These are phyloP conservation scores for Saturnispora besseyi DNA, from an alignment of 805 yeast species.

Conservation along the genomic window DNA sequence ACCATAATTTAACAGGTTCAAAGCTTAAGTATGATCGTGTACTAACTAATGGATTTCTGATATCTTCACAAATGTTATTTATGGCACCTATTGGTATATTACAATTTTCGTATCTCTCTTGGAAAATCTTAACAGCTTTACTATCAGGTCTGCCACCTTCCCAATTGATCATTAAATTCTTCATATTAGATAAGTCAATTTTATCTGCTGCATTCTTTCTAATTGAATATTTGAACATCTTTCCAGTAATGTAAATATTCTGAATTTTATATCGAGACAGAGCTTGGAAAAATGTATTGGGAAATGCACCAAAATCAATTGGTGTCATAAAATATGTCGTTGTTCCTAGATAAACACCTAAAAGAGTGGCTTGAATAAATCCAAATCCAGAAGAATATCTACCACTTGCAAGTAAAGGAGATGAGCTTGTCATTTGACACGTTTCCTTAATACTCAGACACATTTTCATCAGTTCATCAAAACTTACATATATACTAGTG, in stretches of 20 bases:
- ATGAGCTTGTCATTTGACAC: slow-evolving; percentile 64
- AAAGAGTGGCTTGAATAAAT: slow-evolving; percentile 69
- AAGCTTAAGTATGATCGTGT: slow-evolving; percentile 81
- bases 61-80: slow-evolving; percentile 70
- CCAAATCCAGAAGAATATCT: slow-evolving; percentile 82
- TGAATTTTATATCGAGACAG: slow-evolving; percentile 72
- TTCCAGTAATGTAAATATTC: slow-evolving; percentile 77
- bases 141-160: slow-evolving; percentile 60
- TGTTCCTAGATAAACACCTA: slow-evolving; percentile 83
- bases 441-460: slow-evolving; percentile 91
- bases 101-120: slow-evolving; percentile 54
- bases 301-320: slow-evolving; percentile 64
- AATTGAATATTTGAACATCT: slow-evolving; percentile 71
- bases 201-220: slow-evolving; percentile 19
- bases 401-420: slow-evolving; percentile 77
- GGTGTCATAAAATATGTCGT: slow-evolving; percentile 77
- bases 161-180: slow-evolving; percentile 78
- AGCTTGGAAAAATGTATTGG: slow-evolving; percentile 59
- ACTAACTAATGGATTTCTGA: slow-evolving; percentile 73
- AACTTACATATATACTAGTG: slow-evolving; percentile 49
- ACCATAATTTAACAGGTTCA: slow-evolving; percentile 78
- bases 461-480: slow-evolving; percentile 57
- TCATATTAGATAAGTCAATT: slow-evolving; percentile 29
- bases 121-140: slow-evolving; percentile 45
- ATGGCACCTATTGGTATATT: slow-evolving; percentile 60